phyloP scores from a whole-genome alignment of 2,329 filamentous ascomycete genomes.

The Hypoxylon sp. region DNA sequence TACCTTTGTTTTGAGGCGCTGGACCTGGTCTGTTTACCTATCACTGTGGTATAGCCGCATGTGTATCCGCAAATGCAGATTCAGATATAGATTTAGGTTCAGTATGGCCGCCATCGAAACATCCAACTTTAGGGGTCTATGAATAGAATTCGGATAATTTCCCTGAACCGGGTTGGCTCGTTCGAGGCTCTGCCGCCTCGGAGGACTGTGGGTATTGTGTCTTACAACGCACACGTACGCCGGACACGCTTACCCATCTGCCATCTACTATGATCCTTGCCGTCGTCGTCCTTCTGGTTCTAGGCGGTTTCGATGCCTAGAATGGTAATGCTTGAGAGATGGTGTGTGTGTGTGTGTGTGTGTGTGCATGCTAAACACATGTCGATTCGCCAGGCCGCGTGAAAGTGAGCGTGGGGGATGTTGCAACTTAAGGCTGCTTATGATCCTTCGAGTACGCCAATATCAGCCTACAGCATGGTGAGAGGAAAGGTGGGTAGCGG shows the following conservation, averaged over 20 bases:
- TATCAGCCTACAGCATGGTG: background rate
- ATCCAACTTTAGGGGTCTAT: background rate
- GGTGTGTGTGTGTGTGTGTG: background rate
- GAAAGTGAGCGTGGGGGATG: background rate
- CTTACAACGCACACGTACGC: background rate
- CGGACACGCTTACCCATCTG: background rate
- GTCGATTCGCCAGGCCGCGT: background rate
- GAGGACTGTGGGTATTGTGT: background rate
- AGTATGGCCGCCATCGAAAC: background rate
- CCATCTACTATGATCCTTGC: background rate
- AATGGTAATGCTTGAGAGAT: background rate
- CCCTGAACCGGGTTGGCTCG: background rate
- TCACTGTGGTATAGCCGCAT: background rate
- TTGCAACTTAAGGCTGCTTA: background rate
- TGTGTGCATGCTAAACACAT: background rate
- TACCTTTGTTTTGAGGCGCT: background rate
- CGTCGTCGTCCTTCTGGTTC: no score
- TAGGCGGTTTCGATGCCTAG: background rate
- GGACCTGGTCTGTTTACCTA: no score
- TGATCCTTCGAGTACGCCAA: background rate
- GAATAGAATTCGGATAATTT: slow-evolving; percentile 4
- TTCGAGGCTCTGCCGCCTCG: background rate
- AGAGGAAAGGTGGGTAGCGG: background rate
- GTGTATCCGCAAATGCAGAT: background rate
- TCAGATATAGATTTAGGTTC: background rate